phyloP scores from a whole-genome alignment of 148 eudicot species.

The Tetragonia tetragonoides region DNA sequence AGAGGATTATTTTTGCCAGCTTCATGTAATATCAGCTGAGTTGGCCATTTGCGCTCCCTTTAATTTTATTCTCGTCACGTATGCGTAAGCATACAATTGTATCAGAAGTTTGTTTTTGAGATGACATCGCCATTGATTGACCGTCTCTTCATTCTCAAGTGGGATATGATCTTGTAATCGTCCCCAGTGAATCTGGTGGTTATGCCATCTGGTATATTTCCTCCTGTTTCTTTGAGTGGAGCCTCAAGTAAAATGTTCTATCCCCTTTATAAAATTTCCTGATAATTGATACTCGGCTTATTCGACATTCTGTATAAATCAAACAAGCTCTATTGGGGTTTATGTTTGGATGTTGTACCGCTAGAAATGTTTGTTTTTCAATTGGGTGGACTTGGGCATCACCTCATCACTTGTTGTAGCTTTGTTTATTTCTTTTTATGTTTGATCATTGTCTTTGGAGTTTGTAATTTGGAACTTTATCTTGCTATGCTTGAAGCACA shows the following conservation, averaged over 20 bases:
- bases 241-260: too few relatives aligned
- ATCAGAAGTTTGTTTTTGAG: slow-evolving; percentile 16
- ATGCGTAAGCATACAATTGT: slow-evolving; percentile 24
- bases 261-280: background rate
- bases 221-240: too few relatives aligned
- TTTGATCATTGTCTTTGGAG: too few relatives aligned
- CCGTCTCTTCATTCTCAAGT: background rate
- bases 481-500: too few relatives aligned
- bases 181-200: background rate
- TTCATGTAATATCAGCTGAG: slow-evolving; percentile 17
- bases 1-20: slow-evolving; percentile 7
- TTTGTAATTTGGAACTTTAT: too few relatives aligned
- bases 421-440: too few relatives aligned
- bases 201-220: background rate
- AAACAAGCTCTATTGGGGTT: background rate
- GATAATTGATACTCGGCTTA: background rate
- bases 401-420: too few relatives aligned
- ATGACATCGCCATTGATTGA: slow-evolving; percentile 18
- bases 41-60: slow-evolving; percentile 2
- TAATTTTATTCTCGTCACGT: slow-evolving; percentile 1
- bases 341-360: too few relatives aligned
- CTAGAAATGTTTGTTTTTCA: too few relatives aligned
- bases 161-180: background rate
- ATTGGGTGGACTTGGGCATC: too few relatives aligned
- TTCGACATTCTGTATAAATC: background rate